Evolutionary conservation across 2,329 filamentous ascomycete genomes (phyloP).

Genomic region (Blumeria graminis): DNA sequence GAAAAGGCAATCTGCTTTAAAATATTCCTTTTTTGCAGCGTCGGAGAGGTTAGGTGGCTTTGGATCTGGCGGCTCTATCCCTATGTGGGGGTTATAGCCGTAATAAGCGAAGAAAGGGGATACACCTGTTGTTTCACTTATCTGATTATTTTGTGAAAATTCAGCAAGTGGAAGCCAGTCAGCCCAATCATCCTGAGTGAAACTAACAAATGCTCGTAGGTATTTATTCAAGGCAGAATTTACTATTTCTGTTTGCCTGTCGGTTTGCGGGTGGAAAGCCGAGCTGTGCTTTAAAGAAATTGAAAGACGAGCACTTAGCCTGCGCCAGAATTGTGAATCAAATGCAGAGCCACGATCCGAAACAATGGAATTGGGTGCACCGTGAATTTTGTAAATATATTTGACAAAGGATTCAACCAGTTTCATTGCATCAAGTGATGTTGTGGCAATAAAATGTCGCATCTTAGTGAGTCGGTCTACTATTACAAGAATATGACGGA

Average conservation of each 20-base stretch:
- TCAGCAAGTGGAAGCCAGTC: conserved; percentile 5
- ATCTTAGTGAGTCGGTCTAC: not conserved
- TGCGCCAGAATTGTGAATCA: conserved; percentile 4
- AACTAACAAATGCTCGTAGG: conserved; percentile 1
- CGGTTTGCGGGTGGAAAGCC: not conserved
- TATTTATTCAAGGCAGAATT: not conserved
- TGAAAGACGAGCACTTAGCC: not conserved
- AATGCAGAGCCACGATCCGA: conserved; percentile 5
- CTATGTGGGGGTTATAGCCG: conserved; percentile 1
- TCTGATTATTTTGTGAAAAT: conserved; percentile 5
- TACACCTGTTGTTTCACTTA: not conserved
- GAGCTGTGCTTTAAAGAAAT: not conserved
- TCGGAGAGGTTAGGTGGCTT: not conserved
- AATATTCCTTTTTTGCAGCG: not conserved
- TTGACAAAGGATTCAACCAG: not conserved
- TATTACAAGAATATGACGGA: not conserved
- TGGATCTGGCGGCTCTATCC: not conserved
- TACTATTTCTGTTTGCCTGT: conserved; percentile 6
- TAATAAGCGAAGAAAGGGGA: not conserved
- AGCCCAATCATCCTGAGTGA: not conserved
- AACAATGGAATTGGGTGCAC: conserved; percentile 2
- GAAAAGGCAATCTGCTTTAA: not conserved
- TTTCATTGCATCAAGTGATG: not conserved
- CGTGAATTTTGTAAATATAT: conserved; percentile 1
- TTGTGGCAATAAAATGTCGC: not conserved